A percentile compares a stretch with the other conserved stretches of the same genome.
phyloP scores from a whole-genome alignment of 306 rosid genomes.

The Arachis stenosperma region DNA sequence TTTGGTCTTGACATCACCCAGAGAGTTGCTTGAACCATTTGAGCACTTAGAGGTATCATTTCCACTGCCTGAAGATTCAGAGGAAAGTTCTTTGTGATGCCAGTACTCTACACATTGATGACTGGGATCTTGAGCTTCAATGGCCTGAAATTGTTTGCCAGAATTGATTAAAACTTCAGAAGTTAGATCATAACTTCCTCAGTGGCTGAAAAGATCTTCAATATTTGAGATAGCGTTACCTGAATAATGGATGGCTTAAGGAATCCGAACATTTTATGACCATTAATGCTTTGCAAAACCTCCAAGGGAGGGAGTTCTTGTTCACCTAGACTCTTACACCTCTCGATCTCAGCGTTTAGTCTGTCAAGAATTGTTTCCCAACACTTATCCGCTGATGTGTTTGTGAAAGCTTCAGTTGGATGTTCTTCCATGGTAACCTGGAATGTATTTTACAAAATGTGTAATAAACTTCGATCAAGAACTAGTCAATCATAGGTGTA shows the following conservation, averaged over 20 bases:
- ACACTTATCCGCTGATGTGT: constrained; percentile 59
- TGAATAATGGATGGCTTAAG: constrained; percentile 58
- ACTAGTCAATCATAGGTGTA: neutral
- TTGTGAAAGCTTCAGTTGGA: constrained; percentile 57
- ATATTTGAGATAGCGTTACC: constrained; percentile 50
- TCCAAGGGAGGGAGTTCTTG: constrained; percentile 45
- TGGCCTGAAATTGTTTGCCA: constrained; percentile 53
- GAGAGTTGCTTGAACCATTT: constrained; percentile 40
- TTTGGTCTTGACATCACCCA: constrained; percentile 39
- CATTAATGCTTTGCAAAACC: constrained; percentile 50
- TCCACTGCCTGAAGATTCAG: constrained; percentile 28
- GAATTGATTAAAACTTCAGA: constrained; percentile 30
- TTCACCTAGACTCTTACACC: constrained; percentile 46
- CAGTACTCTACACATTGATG: constrained; percentile 80
- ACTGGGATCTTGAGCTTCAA: constrained; percentile 73
- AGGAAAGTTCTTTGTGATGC: constrained; percentile 47
- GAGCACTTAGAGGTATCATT: constrained; percentile 42
- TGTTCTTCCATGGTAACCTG: constrained; percentile 80
- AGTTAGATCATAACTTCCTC: constrained; percentile 2
- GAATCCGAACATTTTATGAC: constrained; percentile 87
- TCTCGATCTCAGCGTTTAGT: constrained; percentile 53
- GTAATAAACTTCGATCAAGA: neutral
- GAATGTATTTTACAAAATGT: constrained; percentile 31
- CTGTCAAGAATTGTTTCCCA: constrained; percentile 68
- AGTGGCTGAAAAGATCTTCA: neutral